Percentiles rank a stretch among this genome's conserved stretches.
Evolutionary conservation across 768 basidiomycete genomes (phyloP).

Genomic region (Sarcodon sp.): DNA sequence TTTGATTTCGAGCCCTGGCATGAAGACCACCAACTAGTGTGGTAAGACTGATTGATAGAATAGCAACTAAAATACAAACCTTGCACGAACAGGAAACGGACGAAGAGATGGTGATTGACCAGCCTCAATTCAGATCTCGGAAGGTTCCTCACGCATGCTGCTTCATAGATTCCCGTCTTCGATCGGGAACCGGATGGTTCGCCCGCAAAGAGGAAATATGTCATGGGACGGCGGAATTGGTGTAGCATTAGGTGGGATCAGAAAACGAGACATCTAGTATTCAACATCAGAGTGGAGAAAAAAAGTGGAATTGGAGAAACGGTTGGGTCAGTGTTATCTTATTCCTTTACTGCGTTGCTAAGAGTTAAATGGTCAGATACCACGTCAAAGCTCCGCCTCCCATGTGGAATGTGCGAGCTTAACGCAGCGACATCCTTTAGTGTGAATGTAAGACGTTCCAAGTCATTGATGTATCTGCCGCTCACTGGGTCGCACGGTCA

Average conservation of each 20-base stretch:
- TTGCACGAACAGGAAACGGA: conserved; percentile 76
- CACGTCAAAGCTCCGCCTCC: neutral
- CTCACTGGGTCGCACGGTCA: too few species aligned
- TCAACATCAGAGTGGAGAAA: conserved; percentile 80
- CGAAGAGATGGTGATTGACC: conserved; percentile 68
- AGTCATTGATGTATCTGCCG: too few species aligned
- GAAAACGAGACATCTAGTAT: conserved; percentile 51
- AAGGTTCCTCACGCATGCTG: neutral
- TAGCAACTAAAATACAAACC: conserved; percentile 78
- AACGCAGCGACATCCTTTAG: too few species aligned
- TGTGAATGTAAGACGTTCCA: too few species aligned
- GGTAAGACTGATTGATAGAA: conserved; percentile 64
- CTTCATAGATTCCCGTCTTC: conserved; percentile 61
- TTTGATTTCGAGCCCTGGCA: neutral
- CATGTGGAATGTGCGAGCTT: too few species aligned
- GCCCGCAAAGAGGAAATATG: conserved; percentile 60
- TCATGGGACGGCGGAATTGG: conserved; percentile 90
- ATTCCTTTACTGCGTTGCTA: too few species aligned
- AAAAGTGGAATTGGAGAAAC: conserved; percentile 75
- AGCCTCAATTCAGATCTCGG: neutral
- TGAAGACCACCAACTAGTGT: conserved; percentile 53
- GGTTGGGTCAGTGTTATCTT: conserved; percentile 56
- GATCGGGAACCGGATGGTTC: conserved; percentile 63
- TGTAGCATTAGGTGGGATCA: conserved; percentile 53
- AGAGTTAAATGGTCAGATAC: too few species aligned